Base-by-base conservation (phyloP, 768 basidiomycete genomes). In the Cubamyces lactineus region DNA sequence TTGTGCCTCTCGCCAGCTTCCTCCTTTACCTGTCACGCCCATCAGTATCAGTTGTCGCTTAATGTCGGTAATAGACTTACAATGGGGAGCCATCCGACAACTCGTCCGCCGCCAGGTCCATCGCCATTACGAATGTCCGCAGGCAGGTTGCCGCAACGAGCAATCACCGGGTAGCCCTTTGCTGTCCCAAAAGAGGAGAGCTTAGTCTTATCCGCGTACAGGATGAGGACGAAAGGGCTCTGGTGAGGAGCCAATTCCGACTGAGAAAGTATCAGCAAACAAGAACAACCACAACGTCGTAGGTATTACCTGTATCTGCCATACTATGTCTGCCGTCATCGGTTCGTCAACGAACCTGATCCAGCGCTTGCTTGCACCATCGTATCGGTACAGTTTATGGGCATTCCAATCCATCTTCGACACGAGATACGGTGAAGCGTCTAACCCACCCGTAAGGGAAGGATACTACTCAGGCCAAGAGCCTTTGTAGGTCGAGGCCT, bases 251-350 rank as follows among this genome's bases (percentile, higher is more conserved):
- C 40, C 21, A 59, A 40, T 17, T 24, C 24, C 9, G 49, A 42
- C 58, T 59, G 28, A 11, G 19, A 19, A 21, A 17, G 2, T 5
- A 45, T 45, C 21, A 19, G 43, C 9, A 45, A 45, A 19, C 16
- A 43, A 19, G 42, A 17, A 11, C 42, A 19, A 51, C 53, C n/a
- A n/a, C n/a, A n/a, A n/a, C n/a, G n/a, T n/a, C n/a, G n/a, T n/a
- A n/a, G n/a, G n/a, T n/a, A n/a, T 51, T 52, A 69, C 68, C 61
- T 67, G 68, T 12, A 65, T 43, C 1, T 54, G 38, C 62, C 62
- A 66, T 8, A 17, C 51, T n/a, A 12, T 17, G 47, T 58, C 45
- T 2, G 57, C 66, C 1, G 68, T 69, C 41, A 47, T 60, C 15
- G 68, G 68, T 24, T 69, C 68, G 60, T 67, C 41, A 3, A 56